Evolutionary conservation across 2,329 filamentous ascomycete genomes (phyloP).

Genomic region (Talaromyces sp.): DNA sequence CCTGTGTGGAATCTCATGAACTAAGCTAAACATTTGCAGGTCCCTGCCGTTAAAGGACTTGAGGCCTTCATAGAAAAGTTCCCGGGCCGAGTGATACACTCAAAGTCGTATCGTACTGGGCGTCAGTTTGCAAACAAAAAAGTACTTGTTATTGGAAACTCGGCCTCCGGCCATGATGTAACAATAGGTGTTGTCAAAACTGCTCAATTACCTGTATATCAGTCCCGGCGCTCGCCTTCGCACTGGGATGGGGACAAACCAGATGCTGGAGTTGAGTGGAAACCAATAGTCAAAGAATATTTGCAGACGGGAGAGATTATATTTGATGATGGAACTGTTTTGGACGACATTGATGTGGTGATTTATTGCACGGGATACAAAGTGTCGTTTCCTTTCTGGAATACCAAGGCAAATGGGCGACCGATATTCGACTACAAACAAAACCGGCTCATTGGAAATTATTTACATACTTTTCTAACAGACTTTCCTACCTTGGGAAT

Average conservation of each 20-base stretch:
- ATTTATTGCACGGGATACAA: constrained; percentile 56
- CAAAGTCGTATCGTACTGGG: constrained; percentile 42
- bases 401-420: constrained; percentile 40
- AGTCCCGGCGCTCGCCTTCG: constrained; percentile 46
- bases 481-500: constrained; percentile 46
- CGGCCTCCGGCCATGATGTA: constrained; percentile 57
- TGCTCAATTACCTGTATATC: constrained; percentile 43
- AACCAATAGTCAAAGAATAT: constrained; percentile 47
- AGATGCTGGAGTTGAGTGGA: constrained; percentile 48
- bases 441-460: constrained; percentile 41
- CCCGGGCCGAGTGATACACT: constrained; percentile 40
- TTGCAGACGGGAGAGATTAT: constrained; percentile 39
- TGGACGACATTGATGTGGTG: constrained; percentile 51
- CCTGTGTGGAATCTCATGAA: neutral
- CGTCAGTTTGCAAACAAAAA: constrained; percentile 33
- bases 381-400: constrained; percentile 48
- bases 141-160: constrained; percentile 55
- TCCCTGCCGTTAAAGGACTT: constrained; percentile 45
- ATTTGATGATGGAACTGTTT: constrained; percentile 49
- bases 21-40: constrained; percentile 21
- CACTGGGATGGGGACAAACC: constrained; percentile 49
- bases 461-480: constrained; percentile 51
- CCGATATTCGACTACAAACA: constrained; percentile 47
- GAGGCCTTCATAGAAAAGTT: constrained; percentile 34
- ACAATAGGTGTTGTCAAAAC: constrained; percentile 43